Evolutionary conservation across 2,329 filamentous ascomycete species (phyloP).

Genomic region (Bipolaris cookei): DNA sequence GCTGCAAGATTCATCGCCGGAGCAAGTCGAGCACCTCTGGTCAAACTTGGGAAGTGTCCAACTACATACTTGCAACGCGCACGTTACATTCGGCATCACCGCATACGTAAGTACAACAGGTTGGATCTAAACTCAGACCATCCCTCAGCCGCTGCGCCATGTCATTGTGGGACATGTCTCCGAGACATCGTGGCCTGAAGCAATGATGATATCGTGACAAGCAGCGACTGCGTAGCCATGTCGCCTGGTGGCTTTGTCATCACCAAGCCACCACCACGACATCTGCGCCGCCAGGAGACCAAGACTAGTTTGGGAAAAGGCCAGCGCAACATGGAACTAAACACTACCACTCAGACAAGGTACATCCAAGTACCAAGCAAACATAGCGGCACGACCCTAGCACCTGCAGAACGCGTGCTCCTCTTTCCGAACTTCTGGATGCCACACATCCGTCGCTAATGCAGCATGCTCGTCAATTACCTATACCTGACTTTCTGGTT

Average conservation of each 20-base stretch:
- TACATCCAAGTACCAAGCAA: slow-evolving; percentile 11
- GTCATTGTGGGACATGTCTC: slow-evolving; percentile 20
- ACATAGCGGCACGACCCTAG: slow-evolving; percentile 22
- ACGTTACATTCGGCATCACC: slow-evolving; percentile 20
- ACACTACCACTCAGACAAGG: slow-evolving; percentile 1
- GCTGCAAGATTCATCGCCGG: not conserved
- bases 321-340: slow-evolving; percentile 19
- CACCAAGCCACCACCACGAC: not conserved
- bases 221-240: slow-evolving; percentile 2
- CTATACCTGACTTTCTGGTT: slow-evolving; percentile 15
- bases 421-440: slow-evolving; percentile 27
- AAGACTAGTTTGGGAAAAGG: slow-evolving; percentile 17
- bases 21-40: no score
- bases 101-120: slow-evolving; percentile 3
- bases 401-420: slow-evolving; percentile 21
- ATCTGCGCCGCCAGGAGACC: slow-evolving; percentile 19
- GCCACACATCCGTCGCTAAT: slow-evolving; percentile 31
- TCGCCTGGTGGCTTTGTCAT: not conserved
- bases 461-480: slow-evolving; percentile 22
- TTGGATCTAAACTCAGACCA: slow-evolving; percentile 20
- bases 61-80: no score
- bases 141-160: slow-evolving; percentile 14
- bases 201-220: slow-evolving; percentile 1
- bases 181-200: slow-evolving; percentile 14
- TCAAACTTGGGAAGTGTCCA: no score